Evolutionary conservation across 805 yeast genomes (phyloP), one percentile per base, ranked within the genome.

Genomic region (Henningerozyma blattae): DNA sequence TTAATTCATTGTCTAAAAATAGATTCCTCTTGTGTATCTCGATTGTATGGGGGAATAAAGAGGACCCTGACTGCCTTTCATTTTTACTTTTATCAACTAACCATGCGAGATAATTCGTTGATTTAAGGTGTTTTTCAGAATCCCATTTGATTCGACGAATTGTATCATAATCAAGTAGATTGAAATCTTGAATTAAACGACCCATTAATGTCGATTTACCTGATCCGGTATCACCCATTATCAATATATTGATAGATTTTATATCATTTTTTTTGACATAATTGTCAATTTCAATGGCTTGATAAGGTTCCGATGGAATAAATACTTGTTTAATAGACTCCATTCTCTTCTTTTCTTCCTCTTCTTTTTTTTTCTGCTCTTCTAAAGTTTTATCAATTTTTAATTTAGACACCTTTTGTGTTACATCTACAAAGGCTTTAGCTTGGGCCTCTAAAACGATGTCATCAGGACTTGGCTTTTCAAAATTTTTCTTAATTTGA

Each of bases 391-490:
- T n/a, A n/a, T n/a, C n/a, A 6, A 24, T n/a, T 24, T 17, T 16
- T 14, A 43, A 17, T 15, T 39, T 33, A 1, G 36, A n/a, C 4
- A 37, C 32, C 17, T 33, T 33, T 22, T 27, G 28, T 17, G 33
- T 30, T 5, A 32, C 22, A 4, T 57, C 52, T 14, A 59, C 58
- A 34, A 70, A 56, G 0, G 70, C 70, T 8, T 47, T 41, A 3
- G 60, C 58, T 52, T 81, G 91, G 1, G 85, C 84, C 27, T 59
- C 54, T 33, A 70, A 48, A 3, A 80, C 66, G 32, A 65, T 54
- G 48, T 85, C 95, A 58, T 87, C 96, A 4, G 95, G 95, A 44
- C 94, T 80, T 13, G 86, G 86, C 40, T 66, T 62, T 10, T 57
- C 52, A 44, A 84, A 84, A 43, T 74, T 78, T 30, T 64, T 47